Conservation (phyloP, 352 stramenopile genomes). For the Pythium sukuiense region DNA sequence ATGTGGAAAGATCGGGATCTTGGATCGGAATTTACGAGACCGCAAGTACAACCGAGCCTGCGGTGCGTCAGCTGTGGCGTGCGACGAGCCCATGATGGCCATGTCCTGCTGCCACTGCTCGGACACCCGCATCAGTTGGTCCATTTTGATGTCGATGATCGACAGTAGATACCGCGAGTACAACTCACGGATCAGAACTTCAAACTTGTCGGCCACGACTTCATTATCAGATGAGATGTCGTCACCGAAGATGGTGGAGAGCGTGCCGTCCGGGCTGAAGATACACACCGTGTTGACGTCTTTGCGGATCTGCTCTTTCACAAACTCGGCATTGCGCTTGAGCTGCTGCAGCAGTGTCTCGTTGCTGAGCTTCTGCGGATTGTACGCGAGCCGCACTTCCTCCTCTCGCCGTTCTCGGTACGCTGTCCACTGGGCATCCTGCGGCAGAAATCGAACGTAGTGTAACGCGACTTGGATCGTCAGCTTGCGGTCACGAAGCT, state of each 20-base stretch:
- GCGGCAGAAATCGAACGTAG: conserved; percentile 67
- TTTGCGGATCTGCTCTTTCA: conserved; percentile 73
- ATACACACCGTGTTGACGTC: conserved; percentile 75
- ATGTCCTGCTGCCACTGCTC: conserved; percentile 69
- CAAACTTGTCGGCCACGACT: conserved; percentile 59
- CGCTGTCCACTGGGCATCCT: conserved; percentile 58
- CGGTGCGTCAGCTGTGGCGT: conserved; percentile 22
- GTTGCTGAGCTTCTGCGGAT: conserved; percentile 20
- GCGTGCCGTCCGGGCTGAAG: conserved; percentile 55
- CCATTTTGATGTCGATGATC: conserved; percentile 60
- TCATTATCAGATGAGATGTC: conserved; percentile 49
- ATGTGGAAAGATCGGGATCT: conserved; percentile 61
- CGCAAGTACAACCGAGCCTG: conserved; percentile 46
- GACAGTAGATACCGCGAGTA: conserved; percentile 54
- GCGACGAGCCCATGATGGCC: conserved; percentile 26
- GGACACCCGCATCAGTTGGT: conserved; percentile 45
- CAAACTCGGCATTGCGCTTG: conserved; percentile 62
- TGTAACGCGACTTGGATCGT: conserved; percentile 53
- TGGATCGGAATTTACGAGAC: conserved; percentile 56
- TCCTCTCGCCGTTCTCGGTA: conserved; percentile 64
- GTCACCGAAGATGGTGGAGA: conserved; percentile 74
- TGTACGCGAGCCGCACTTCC: conserved; percentile 50
- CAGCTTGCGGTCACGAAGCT: conserved; percentile 54
- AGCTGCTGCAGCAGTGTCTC: conserved; percentile 30
- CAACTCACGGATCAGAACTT: conserved; percentile 56